Conservation (phyloP, 768 basidiomycete genomes). For the Inosperma sp. region DNA sequence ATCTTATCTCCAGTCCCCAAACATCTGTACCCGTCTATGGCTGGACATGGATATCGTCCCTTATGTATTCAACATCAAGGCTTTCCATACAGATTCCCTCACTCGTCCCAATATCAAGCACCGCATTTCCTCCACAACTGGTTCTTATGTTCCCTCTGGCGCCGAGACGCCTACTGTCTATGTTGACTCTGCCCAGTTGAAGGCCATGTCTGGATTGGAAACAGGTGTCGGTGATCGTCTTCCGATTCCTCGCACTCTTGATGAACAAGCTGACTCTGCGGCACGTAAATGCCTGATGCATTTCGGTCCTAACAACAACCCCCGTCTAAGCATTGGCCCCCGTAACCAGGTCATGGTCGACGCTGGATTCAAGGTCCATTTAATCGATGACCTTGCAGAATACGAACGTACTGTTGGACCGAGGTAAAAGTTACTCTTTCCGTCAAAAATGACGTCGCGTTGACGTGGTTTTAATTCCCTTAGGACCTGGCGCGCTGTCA, state of each 20-base stretch:
- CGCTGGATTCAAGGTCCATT: slow-evolving; percentile 78
- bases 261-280: slow-evolving; percentile 83
- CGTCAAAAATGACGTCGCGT: background rate
- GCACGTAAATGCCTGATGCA: slow-evolving; percentile 82
- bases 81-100: slow-evolving; percentile 72
- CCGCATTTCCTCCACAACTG: slow-evolving; percentile 74
- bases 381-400: slow-evolving; percentile 77
- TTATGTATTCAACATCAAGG: slow-evolving; percentile 81
- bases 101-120: slow-evolving; percentile 80
- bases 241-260: slow-evolving; percentile 71
- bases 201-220: slow-evolving; percentile 38
- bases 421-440: slow-evolving; percentile 34
- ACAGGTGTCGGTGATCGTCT: slow-evolving; percentile 50
- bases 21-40: slow-evolving; percentile 84
- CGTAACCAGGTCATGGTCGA: slow-evolving; percentile 89
- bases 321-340: slow-evolving; percentile 73
- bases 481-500: slow-evolving; percentile 77
- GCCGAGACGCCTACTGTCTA: slow-evolving; percentile 71
- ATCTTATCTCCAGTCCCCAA: slow-evolving; percentile 51
- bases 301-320: slow-evolving; percentile 79
- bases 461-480: slow-evolving; percentile 11
- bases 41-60: slow-evolving; percentile 79
- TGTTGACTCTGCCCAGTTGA: slow-evolving; percentile 53
- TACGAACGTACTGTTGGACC: slow-evolving; percentile 68
- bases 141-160: slow-evolving; percentile 74